Conservation (phyloP, 2,329 filamentous ascomycete genomes). For the Fusarium nanum region DNA sequence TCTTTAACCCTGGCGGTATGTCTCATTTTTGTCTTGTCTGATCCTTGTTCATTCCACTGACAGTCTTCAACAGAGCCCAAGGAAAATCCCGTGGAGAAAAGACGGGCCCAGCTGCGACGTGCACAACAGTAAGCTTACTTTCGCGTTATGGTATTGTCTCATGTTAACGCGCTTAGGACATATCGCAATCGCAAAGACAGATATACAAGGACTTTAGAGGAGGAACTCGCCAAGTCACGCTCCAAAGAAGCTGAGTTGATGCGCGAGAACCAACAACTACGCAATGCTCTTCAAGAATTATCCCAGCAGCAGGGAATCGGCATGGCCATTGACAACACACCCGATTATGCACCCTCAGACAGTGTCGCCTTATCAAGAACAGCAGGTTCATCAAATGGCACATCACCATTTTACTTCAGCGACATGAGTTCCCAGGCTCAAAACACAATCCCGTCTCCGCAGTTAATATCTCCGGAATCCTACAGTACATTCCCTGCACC, state of each 20-base stretch:
- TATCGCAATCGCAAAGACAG: constrained; percentile 34
- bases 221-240: constrained; percentile 20
- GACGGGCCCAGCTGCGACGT: constrained; percentile 26
- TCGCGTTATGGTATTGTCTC: not conserved
- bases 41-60: not conserved
- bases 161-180: not conserved
- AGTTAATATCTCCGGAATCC: constrained; percentile 13
- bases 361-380: constrained; percentile 3
- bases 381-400: not conserved
- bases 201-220: constrained; percentile 17
- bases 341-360: not conserved
- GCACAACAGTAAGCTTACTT: constrained; percentile 22
- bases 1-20: constrained; percentile 50
- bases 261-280: constrained; percentile 22
- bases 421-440: not conserved
- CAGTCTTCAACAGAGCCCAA: constrained; percentile 14
- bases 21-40: not conserved
- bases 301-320: constrained; percentile 1
- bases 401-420: constrained; percentile 8
- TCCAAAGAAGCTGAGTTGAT: constrained; percentile 15
- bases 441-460: constrained; percentile 3
- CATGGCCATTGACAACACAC: constrained; percentile 3
- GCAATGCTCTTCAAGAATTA: constrained; percentile 3
- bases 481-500: not conserved
- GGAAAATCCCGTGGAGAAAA: constrained; percentile 26